Conservation (phyloP, 345 rosid species). For the Clausena lansium region DNA sequence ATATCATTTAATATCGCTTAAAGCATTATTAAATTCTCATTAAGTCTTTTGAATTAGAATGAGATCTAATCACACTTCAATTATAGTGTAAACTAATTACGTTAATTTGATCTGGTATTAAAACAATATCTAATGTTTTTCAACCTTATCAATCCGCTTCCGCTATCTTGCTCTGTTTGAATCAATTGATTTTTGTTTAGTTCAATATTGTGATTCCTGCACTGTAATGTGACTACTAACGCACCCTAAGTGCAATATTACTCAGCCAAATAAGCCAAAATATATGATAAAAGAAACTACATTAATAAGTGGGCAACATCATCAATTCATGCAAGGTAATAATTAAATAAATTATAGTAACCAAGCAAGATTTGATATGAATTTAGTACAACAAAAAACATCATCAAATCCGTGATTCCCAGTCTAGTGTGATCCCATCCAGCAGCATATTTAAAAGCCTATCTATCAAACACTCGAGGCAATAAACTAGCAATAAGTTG, state of each 20-base stretch:
- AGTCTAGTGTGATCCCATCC: not conserved
- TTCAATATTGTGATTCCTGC: too few relatives aligned
- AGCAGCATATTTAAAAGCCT: not conserved
- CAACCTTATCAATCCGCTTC: too few relatives aligned
- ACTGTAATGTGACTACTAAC: too few relatives aligned
- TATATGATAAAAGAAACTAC: too few relatives aligned
- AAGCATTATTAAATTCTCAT: too few relatives aligned
- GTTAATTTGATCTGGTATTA: fast-evolving
- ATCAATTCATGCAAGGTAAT: not conserved
- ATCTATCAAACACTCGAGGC: not conserved
- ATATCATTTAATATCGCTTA: fast-evolving
- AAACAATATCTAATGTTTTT: too few relatives aligned
- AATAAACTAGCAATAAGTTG: not conserved
- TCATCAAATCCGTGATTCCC: not conserved
- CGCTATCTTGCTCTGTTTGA: too few relatives aligned
- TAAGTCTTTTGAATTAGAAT: fast-evolving
- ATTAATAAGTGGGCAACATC: not conserved
- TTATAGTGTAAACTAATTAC: too few relatives aligned
- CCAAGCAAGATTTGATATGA: not conserved
- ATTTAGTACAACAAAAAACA: not conserved
- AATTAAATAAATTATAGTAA: not conserved
- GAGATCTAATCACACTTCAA: fast-evolving
- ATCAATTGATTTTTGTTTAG: too few relatives aligned
- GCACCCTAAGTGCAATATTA: too few relatives aligned
- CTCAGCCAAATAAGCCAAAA: not conserved